Evolutionary conservation across 2,329 filamentous ascomycete genomes (phyloP), one percentile per base, ranked within the genome.

Genomic region (Fusarium dlaminii): DNA sequence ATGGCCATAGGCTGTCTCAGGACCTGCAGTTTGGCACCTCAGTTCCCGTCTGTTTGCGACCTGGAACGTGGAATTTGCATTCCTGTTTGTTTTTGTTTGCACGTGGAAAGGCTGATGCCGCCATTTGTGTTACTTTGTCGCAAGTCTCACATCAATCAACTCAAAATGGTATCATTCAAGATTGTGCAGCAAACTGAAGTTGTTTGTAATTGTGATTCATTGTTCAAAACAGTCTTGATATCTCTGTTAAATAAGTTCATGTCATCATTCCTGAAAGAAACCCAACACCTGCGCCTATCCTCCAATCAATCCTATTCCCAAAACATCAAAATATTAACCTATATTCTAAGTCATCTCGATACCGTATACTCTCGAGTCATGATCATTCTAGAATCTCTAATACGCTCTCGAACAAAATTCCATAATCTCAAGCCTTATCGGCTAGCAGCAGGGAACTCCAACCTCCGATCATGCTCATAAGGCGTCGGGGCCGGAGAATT

Each of bases 401-500:
- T 52, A 34, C 57, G 62, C 71, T 68, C 65, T 72, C 39, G 64
- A 74, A 39, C 52, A 34, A 24, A 74, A 24, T 65, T 14, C 46
- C 48, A 37, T 54, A 39, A 54, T 24, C 45, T 39, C 36, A 37
- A 49, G 27, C 36, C n/a, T 66, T 52, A 20, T 51, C 54, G 49
- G 51, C 54, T 74, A 10, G 29, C 13, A 60, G 59, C 34, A 6
- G 66, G 9, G 20, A 49, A 63, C 63, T 78, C 79, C 22, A 80
- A 58, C 39, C 74, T 72, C 59, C 78, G 81, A 30, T 79, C 75
- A 42, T 73, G 71, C 51, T 81, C 81, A 12, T 77, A 62, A 3
- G 80, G 80, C 2, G 81, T 81, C 8, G 79, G 73, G 18, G 77
- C 75, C 10, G 81, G 81, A n/a, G 81, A 81, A 52, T 77, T 79